phyloP scores from a whole-genome alignment of 2,329 filamentous ascomycete species.

The Cercospora nicotianae region DNA sequence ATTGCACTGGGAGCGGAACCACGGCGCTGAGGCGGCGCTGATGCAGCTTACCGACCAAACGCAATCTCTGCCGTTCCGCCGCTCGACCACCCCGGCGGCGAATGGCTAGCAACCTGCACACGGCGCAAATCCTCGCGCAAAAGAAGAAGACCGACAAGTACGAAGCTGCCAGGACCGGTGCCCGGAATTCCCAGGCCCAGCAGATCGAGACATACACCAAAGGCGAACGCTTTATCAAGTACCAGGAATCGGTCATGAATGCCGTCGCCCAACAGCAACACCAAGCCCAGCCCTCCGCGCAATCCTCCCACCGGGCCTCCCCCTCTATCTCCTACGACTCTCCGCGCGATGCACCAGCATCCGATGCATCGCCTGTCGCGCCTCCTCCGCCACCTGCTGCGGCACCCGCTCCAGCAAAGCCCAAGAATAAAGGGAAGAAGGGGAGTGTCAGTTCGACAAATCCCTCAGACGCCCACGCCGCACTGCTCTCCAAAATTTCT shows the following conservation, averaged over 20 bases:
- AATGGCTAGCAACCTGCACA: constrained; percentile 13
- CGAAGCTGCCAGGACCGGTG: constrained; percentile 11
- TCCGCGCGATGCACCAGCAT: constrained; percentile 27
- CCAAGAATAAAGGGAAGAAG: constrained; percentile 67
- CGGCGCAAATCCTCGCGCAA: constrained; percentile 16
- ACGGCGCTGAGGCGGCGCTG: constrained; percentile 1
- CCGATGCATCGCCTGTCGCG: constrained; percentile 34
- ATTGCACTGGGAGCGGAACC: neutral
- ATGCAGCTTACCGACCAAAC: constrained; percentile 12
- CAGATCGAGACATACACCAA: constrained; percentile 14
- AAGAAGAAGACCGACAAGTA: constrained; percentile 16
- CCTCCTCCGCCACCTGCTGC: constrained; percentile 43
- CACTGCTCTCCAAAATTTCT: constrained; percentile 89
- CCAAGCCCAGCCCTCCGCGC: constrained; percentile 15
- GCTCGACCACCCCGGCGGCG: constrained; percentile 6
- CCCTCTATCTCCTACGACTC: constrained; percentile 28
- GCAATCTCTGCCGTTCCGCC: constrained; percentile 10
- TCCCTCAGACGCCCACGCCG: constrained; percentile 84
- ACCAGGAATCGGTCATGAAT: constrained; percentile 17
- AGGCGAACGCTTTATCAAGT: constrained; percentile 14
- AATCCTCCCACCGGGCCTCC: constrained; percentile 12
- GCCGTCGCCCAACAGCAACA: constrained; percentile 15
- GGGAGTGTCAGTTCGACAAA: constrained; percentile 67
- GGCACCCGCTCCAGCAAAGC: constrained; percentile 60
- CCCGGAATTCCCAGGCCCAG: constrained; percentile 10